Conservation (phyloP, 805 yeast genomes). For the Starmera quercuum region DNA sequence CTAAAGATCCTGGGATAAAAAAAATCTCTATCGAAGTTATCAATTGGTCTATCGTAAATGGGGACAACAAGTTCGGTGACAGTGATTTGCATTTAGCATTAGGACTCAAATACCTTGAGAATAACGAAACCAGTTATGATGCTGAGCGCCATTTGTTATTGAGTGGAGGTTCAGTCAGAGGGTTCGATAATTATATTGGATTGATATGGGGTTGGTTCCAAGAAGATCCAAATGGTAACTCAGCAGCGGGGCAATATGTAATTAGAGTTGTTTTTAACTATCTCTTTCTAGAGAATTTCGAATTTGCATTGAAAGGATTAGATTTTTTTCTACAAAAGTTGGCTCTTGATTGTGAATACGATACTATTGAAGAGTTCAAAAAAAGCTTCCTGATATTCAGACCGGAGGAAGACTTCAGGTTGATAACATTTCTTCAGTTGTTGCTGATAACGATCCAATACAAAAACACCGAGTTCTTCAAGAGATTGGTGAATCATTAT, state of each 20-base stretch:
- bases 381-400: conserved; percentile 26
- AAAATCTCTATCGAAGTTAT: conserved; percentile 61
- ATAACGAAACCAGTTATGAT: conserved; percentile 42
- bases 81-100: conserved; percentile 64
- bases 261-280: conserved; percentile 71
- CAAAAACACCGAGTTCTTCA: conserved; percentile 42
- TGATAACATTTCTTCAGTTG: conserved; percentile 65
- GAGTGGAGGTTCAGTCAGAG: conserved; percentile 50
- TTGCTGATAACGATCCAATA: conserved; percentile 53
- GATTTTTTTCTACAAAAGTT: conserved; percentile 28
- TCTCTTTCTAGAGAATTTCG: conserved; percentile 56
- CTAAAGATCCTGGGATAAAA: conserved; percentile 52
- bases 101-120: conserved; percentile 54
- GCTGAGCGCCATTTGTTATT: conserved; percentile 69
- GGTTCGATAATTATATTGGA: conserved; percentile 37
- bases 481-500: conserved; percentile 46
- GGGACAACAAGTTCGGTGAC: conserved; percentile 59
- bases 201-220: conserved; percentile 38
- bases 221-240: conserved; percentile 20
- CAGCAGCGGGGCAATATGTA: conserved; percentile 25
- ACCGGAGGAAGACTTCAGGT: conserved; percentile 33
- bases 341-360: conserved; percentile 13
- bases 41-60: conserved; percentile 53
- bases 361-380: conserved; percentile 12
- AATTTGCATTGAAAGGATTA: conserved; percentile 42